Percentiles rank a stretch among this genome's conserved stretches.
Evolutionary conservation across 805 yeast species (phyloP).

Genomic region (Metschnikowia matae): DNA sequence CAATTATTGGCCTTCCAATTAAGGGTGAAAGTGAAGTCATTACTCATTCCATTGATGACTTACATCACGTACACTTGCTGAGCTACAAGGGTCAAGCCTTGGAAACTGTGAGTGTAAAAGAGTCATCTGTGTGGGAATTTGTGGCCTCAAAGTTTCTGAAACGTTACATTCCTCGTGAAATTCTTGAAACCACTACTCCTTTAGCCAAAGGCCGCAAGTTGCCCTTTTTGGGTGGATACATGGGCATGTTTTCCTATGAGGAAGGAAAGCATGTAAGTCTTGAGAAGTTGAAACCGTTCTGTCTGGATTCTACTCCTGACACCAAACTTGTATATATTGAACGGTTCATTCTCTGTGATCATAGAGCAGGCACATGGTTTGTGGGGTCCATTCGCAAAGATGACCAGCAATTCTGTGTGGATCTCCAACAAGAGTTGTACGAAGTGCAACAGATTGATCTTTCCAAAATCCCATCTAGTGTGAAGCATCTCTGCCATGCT

Average conservation of each 20-base stretch:
- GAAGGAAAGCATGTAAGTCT: conserved; percentile 56
- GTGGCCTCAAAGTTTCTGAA: conserved; percentile 47
- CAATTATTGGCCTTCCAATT: conserved; percentile 74
- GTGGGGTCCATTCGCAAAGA: conserved; percentile 46
- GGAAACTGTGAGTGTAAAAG: conserved; percentile 3
- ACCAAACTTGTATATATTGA: conserved; percentile 70
- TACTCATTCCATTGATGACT: conserved; percentile 56
- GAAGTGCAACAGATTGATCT: conserved; percentile 15
- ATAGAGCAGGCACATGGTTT: conserved; percentile 40
- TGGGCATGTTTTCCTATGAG: conserved; percentile 86
- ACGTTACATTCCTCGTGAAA: conserved; percentile 27
- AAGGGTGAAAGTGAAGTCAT: conserved; percentile 42
- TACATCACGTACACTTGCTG: conserved; percentile 21
- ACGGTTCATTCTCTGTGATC: conserved; percentile 56
- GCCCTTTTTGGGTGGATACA: conserved; percentile 88
- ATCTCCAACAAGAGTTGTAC: conserved; percentile 12
- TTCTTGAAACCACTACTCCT: conserved; percentile 20
- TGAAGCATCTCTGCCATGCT: conserved; percentile 22
- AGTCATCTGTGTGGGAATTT: conserved; percentile 46
- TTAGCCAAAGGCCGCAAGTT: conserved; percentile 30
- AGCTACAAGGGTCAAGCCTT: conserved; percentile 23
- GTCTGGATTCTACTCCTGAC: conserved; percentile 54
- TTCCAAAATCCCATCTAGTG: conserved; percentile 21
- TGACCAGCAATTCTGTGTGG: conserved; percentile 29
- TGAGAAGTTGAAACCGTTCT: conserved; percentile 34